Percentiles rank a stretch among this genome's conserved stretches.
These are phyloP conservation scores for Fomitiporia mediterranea DNA, from an alignment of 1,284 basidiomycete genomes.

Conservation along the genomic window DNA sequence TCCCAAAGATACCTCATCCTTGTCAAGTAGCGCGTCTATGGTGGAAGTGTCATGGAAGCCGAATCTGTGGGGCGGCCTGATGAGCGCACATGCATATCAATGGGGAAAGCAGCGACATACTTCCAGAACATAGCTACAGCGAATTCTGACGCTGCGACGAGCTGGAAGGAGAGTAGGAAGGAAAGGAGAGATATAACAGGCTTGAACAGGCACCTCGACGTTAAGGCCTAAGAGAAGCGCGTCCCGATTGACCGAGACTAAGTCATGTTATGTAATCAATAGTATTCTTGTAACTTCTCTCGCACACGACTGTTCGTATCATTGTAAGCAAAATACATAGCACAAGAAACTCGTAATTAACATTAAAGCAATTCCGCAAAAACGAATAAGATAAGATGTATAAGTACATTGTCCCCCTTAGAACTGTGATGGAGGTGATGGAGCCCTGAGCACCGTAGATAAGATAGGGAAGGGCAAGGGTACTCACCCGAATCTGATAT, in stretches of 20 bases:
- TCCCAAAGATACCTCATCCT: constrained; percentile 81
- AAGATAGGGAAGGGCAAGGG: not conserved
- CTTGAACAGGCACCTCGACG: constrained; percentile 6
- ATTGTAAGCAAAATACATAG: not conserved
- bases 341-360: not conserved
- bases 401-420: not conserved
- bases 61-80: constrained; percentile 48
- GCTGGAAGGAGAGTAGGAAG: constrained; percentile 11
- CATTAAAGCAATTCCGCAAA: not conserved
- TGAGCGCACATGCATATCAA: not conserved
- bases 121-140: constrained; percentile 39
- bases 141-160: not conserved
- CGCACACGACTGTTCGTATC: not conserved
- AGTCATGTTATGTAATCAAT: constrained; percentile 1
- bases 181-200: constrained; percentile 4
- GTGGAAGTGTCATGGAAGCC: constrained; percentile 80
- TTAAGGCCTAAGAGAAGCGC: not conserved
- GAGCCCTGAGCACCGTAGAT: not conserved
- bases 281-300: not conserved
- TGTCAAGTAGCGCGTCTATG: constrained; percentile 80
- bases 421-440: not conserved
- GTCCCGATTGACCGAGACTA: constrained; percentile 6
- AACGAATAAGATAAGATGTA: not conserved
- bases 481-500: constrained; percentile 79
- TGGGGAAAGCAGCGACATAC: constrained; percentile 25